A percentile compares a stretch with the other conserved stretches of the same genome.
Conservation (phyloP, 176 grass and related monocot species). For the Cymbopogon citratus region DNA sequence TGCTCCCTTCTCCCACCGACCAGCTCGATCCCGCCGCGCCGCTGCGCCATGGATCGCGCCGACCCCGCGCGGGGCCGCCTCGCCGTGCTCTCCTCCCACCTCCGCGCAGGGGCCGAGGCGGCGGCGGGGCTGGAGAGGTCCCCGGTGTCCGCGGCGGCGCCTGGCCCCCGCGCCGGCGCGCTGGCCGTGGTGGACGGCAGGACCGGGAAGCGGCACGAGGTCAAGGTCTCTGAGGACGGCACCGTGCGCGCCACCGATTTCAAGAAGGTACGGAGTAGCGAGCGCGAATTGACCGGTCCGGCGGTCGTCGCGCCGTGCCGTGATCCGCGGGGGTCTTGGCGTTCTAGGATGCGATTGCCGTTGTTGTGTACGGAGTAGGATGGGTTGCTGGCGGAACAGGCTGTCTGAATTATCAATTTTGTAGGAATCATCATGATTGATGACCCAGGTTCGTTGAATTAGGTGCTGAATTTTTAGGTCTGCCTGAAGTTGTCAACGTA, state of each 20-base stretch:
- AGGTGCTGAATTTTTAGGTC: neutral
- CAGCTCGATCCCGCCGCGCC: neutral
- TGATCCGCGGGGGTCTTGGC: neutral
- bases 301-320: neutral
- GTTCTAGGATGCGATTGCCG: neutral
- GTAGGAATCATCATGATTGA: neutral
- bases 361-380: neutral
- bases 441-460: neutral
- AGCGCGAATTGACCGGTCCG: neutral
- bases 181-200: conserved; percentile 57
- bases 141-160: conserved; percentile 24
- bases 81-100: conserved; percentile 51
- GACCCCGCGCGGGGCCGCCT: conserved; percentile 47
- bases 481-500: neutral
- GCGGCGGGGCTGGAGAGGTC: conserved; percentile 44
- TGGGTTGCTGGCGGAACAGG: neutral
- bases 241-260: conserved; percentile 76
- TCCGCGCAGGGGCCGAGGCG: neutral
- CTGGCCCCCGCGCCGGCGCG: conserved; percentile 44
- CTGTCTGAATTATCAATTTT: neutral
- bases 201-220: conserved; percentile 59
- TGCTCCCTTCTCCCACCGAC: neutral
- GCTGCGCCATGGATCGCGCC: conserved; percentile 42
- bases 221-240: conserved; percentile 71
- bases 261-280: conserved; percentile 52